Evolutionary conservation across 2,329 filamentous ascomycete genomes (phyloP).

Genomic region (Claviceps africana): DNA sequence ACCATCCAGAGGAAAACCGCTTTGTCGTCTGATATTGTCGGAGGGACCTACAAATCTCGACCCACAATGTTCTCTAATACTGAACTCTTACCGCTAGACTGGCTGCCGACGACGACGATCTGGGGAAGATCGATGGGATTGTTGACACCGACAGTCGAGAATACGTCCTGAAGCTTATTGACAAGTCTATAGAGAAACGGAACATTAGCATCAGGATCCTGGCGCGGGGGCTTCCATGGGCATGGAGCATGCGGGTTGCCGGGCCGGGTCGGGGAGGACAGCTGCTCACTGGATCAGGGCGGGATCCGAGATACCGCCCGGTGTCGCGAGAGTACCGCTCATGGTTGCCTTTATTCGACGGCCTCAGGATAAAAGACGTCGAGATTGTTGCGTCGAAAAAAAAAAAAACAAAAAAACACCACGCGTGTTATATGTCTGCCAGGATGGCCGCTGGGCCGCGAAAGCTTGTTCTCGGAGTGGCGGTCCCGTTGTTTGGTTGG

Average conservation of each 20-base stretch:
- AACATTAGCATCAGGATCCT: slow-evolving; percentile 3
- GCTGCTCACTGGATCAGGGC: slow-evolving; percentile 46
- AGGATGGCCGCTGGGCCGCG: neutral
- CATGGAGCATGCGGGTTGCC: neutral
- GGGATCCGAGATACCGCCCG: slow-evolving; percentile 51
- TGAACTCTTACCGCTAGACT: slow-evolving; percentile 98
- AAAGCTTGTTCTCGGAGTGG: neutral
- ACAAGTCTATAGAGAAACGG: slow-evolving; percentile 47
- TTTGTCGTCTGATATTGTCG: neutral
- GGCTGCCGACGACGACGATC: slow-evolving; percentile 94
- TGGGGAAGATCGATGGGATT: slow-evolving; percentile 98
- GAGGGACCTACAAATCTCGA: slow-evolving; percentile 74
- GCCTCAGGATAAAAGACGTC: neutral
- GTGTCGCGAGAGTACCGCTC: slow-evolving; percentile 24
- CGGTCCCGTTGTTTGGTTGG: neutral
- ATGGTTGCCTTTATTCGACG: slow-evolving; percentile 14
- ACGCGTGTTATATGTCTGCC: neutral
- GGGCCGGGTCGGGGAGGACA: slow-evolving; percentile 2
- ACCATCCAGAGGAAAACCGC: neutral
- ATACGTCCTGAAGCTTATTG: slow-evolving; percentile 99
- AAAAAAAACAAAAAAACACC: no score
- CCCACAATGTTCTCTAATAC: slow-evolving; percentile 98
- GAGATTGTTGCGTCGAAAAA: neutral
- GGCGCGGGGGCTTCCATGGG: no score
- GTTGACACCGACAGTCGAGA: slow-evolving; percentile 94